Percentiles rank a stretch among this genome's conserved stretches.
Conservation (phyloP, 2,329 filamentous ascomycete genomes). For the Bipolaris cookei region DNA sequence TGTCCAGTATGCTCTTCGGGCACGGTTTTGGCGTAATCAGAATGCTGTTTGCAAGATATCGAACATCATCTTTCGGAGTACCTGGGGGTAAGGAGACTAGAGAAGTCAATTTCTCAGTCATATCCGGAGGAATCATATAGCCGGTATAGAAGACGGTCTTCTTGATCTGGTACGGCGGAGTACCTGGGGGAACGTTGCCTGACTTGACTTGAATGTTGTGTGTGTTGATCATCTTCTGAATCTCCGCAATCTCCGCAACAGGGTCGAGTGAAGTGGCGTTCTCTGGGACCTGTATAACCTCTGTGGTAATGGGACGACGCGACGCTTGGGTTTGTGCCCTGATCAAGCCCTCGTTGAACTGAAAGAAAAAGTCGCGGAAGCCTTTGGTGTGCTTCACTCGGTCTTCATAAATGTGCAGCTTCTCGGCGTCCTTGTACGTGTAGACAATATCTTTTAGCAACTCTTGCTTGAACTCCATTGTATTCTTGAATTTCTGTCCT, state of each 20-base stretch:
- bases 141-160: slow-evolving; percentile 91
- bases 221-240: slow-evolving; percentile 86
- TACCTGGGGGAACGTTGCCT: slow-evolving; percentile 53
- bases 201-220: slow-evolving; percentile 72
- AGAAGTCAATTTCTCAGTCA: slow-evolving; percentile 73
- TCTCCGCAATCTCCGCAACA: slow-evolving; percentile 77
- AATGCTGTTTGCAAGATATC: slow-evolving; percentile 86
- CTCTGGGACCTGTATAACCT: slow-evolving; percentile 88
- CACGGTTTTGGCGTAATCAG: slow-evolving; percentile 83
- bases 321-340: slow-evolving; percentile 52
- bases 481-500: slow-evolving; percentile 78
- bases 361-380: slow-evolving; percentile 83
- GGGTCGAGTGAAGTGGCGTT: slow-evolving; percentile 75
- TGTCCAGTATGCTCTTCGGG: slow-evolving; percentile 73
- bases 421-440: slow-evolving; percentile 83
- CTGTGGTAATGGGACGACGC: slow-evolving; percentile 71
- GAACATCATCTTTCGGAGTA: slow-evolving; percentile 72
- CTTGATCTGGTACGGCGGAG: slow-evolving; percentile 71
- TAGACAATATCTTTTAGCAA: slow-evolving; percentile 82
- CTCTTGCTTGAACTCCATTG: slow-evolving; percentile 90
- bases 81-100: slow-evolving; percentile 70
- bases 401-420: slow-evolving; percentile 75
- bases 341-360: slow-evolving; percentile 71
- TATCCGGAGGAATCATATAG: slow-evolving; percentile 77
- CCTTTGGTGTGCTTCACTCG: slow-evolving; percentile 71